phyloP scores from a whole-genome alignment of 1,139 yeast species.

The Blastobotrys buckinghamii region DNA sequence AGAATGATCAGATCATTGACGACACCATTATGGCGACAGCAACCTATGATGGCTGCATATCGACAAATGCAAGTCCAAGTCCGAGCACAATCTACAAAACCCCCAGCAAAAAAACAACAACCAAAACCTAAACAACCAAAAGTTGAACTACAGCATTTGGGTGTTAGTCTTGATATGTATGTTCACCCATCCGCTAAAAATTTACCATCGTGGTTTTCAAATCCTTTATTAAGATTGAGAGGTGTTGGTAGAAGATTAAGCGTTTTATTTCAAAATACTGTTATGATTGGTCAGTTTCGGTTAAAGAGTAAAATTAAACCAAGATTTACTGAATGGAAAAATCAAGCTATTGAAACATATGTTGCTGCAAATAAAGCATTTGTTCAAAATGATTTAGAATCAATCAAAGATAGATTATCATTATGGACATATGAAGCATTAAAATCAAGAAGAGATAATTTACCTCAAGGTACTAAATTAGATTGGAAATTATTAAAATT shows the following conservation, averaged over 20 bases:
- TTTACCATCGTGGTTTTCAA: constrained; percentile 40
- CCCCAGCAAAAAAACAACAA: not conserved
- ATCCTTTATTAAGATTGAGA: constrained; percentile 39
- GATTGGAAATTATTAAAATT: constrained; percentile 75
- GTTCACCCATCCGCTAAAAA: constrained; percentile 45
- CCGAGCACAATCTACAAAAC: constrained; percentile 8
- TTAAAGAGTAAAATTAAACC: constrained; percentile 60
- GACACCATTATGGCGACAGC: not conserved
- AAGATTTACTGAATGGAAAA: constrained; percentile 64
- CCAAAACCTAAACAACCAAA: constrained; percentile 14
- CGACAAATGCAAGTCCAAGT: not conserved
- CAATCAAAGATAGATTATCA: constrained; percentile 43
- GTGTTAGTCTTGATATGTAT: constrained; percentile 27
- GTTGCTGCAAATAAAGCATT: constrained; percentile 64
- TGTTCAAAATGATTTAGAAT: constrained; percentile 44
- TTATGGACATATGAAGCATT: constrained; percentile 61
- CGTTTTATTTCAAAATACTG: constrained; percentile 54
- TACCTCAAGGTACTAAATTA: constrained; percentile 56
- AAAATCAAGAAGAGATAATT: constrained; percentile 42
- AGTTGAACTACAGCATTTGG: constrained; percentile 24
- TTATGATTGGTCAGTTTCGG: constrained; percentile 54
- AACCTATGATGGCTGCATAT: constrained; percentile 2
- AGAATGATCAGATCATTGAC: too few relatives aligned
- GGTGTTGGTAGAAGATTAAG: constrained; percentile 45
- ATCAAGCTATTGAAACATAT: constrained; percentile 60